Evolutionary conservation across 169 alveolate species (phyloP).

Genomic region (Cryptosporidium ryanae): DNA sequence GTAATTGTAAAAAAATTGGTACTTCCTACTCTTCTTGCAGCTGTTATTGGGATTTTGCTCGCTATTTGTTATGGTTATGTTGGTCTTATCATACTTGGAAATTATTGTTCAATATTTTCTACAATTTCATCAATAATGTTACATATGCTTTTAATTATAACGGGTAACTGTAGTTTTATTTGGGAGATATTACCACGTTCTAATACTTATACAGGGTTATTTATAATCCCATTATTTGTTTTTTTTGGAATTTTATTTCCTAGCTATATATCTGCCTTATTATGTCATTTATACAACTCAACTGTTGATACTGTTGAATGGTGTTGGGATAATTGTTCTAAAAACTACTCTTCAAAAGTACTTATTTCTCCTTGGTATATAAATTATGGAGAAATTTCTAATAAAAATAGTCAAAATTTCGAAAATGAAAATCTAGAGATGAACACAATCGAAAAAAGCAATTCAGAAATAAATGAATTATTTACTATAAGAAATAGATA

Average conservation of each 20-base stretch:
- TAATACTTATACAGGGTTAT: constrained; percentile 13
- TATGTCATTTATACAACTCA: constrained; percentile 63
- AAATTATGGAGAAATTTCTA: constrained; percentile 15
- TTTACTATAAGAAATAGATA: constrained; percentile 38
- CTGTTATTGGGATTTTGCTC: background rate
- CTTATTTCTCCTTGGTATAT: constrained; percentile 59
- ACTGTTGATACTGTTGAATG: constrained; percentile 72
- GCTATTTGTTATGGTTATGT: constrained; percentile 21
- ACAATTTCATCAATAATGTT: constrained; percentile 9
- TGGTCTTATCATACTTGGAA: constrained; percentile 43
- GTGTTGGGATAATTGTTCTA: constrained; percentile 70
- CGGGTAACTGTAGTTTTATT: constrained; percentile 16
- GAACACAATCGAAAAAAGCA: background rate
- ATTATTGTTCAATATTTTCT: constrained; percentile 6
- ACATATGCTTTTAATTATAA: constrained; percentile 18
- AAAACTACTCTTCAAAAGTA: background rate
- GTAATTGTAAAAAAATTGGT: constrained; percentile 57
- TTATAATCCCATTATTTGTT: constrained; percentile 33
- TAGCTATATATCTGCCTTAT: constrained; percentile 34
- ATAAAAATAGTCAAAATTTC: background rate
- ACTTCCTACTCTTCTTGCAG: constrained; percentile 35
- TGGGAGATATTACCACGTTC: constrained; percentile 25
- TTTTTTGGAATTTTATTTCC: constrained; percentile 64
- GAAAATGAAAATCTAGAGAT: constrained; percentile 11
- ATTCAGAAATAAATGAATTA: constrained; percentile 20